Conservation (phyloP, 352 stramenopile genomes). For the Pythium grandisporangium region DNA sequence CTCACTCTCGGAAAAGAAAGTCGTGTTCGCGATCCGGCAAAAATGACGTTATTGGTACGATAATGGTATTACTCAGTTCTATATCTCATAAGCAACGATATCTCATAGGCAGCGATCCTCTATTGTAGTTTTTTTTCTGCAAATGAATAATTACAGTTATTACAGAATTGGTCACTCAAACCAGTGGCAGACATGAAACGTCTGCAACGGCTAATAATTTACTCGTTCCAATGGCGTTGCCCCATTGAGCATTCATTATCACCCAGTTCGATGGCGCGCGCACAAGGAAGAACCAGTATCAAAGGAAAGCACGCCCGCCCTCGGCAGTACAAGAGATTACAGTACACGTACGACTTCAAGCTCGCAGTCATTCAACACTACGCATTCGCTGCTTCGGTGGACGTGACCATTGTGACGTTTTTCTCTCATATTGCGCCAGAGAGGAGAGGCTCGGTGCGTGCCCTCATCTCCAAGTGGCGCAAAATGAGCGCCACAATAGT, state of each 20-base stretch:
- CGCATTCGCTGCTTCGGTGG: no score
- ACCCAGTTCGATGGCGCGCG: not conserved
- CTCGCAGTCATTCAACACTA: no score
- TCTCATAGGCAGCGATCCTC: slow-evolving; percentile 2
- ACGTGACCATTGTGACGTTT: no score
- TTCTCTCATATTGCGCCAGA: not conserved
- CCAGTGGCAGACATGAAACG: no score
- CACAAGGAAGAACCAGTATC: no score
- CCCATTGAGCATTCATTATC: not conserved
- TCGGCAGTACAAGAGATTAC: not conserved
- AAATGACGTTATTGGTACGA: no score
- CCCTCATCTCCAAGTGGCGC: not conserved
- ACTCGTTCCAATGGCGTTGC: not conserved
- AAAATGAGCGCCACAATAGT: not conserved
- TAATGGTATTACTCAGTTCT: no score
- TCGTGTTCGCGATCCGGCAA: no score
- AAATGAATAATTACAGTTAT: not conserved
- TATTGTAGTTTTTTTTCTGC: slow-evolving; percentile 1
- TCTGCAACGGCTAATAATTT: no score
- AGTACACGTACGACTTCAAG: no score
- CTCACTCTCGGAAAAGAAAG: no score
- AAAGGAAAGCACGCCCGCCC: not conserved
- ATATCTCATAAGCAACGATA: no score
- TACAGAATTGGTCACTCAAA: not conserved
- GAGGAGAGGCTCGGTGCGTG: not conserved